phyloP scores from a whole-genome alignment of 148 eudicot species.

The Cornus florida region DNA sequence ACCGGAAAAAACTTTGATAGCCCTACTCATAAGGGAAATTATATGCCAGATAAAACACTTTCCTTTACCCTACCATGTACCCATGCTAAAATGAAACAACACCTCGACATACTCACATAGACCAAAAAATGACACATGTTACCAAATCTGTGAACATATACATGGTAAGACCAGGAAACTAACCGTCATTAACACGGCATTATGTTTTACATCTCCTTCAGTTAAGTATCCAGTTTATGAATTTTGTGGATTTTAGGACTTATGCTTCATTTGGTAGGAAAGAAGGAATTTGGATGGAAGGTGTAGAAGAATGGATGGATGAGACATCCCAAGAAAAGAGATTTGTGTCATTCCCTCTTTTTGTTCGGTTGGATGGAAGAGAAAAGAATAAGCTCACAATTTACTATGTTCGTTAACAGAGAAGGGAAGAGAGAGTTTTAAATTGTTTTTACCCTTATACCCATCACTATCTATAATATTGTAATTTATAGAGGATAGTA shows the following conservation, averaged over 20 bases:
- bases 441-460: no score
- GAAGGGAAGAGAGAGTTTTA: no score
- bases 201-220: neutral
- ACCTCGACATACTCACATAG: neutral
- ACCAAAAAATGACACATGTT: neutral
- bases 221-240: neutral
- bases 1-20: neutral
- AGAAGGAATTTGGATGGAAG: no score
- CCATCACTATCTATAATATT: no score
- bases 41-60: neutral
- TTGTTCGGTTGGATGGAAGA: no score
- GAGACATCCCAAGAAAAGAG: no score
- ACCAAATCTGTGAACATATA: neutral
- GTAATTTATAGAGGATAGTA: no score
- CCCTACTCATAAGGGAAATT: neutral
- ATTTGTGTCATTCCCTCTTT: neutral
- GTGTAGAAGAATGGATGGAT: neutral
- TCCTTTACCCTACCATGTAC: neutral
- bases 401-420: no score
- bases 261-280: no score
- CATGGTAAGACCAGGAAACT: neutral
- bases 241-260: neutral
- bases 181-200: no score
- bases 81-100: neutral
- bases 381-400: no score